Percentiles rank a stretch among this genome's conserved stretches.
Conservation (phyloP, 345 rosid genomes). For the Anastatica hierochuntica region DNA sequence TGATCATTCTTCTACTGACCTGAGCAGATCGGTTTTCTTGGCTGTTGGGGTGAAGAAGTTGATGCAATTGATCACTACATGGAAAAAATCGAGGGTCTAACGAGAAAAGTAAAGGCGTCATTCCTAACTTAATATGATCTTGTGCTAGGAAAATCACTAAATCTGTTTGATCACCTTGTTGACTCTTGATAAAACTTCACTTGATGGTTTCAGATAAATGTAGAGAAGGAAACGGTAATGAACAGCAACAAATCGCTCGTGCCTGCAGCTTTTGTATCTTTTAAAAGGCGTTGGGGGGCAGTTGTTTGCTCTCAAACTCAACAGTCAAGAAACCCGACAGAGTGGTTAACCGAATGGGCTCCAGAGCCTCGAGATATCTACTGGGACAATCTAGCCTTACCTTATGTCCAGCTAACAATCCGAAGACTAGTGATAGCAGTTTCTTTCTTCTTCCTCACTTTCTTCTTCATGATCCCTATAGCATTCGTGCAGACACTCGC, state of each 20-base stretch:
- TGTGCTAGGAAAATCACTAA: not conserved
- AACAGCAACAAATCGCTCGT: constrained; percentile 43
- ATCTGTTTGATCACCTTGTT: no score
- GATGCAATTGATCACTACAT: constrained; percentile 68
- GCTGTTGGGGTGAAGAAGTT: constrained; percentile 54
- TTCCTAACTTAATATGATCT: not conserved
- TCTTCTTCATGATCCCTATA: constrained; percentile 96
- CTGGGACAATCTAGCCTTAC: constrained; percentile 85
- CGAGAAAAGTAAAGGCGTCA: constrained; percentile 35
- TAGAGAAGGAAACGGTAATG: constrained; percentile 47
- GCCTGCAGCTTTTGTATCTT: constrained; percentile 84
- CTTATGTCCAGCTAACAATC: constrained; percentile 70
- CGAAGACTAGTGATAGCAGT: constrained; percentile 58
- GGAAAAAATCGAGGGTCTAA: constrained; percentile 49
- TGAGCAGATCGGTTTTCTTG: constrained; percentile 62
- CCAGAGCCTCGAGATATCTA: constrained; percentile 85
- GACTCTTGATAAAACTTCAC: not conserved
- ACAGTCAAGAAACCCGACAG: constrained; percentile 75
- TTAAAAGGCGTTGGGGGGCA: constrained; percentile 86
- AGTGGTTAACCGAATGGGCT: constrained; percentile 94
- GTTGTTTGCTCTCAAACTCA: constrained; percentile 94
- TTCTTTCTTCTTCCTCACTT: constrained; percentile 80
- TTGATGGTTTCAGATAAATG: constrained; percentile 43
- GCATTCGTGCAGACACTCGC: constrained; percentile 88
- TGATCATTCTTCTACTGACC: constrained; percentile 7